Conservation (phyloP, 139 green algal species). For the Edaphochlamys debaryana region DNA sequence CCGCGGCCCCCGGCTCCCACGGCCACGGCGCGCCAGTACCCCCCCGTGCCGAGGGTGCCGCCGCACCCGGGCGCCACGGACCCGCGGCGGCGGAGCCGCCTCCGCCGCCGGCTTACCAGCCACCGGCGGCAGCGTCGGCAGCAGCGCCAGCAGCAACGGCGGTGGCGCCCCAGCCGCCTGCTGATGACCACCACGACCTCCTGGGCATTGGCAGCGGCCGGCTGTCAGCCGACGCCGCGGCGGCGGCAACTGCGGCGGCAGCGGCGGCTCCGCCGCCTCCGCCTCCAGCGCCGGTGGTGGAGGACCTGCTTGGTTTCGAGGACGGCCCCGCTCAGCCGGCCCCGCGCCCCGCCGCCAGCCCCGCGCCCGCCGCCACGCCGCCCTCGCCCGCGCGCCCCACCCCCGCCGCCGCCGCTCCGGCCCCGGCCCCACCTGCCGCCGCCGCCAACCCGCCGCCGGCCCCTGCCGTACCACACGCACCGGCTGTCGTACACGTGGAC, state of each 20-base stretch:
- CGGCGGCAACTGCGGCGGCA: no score
- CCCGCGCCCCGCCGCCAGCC: no score
- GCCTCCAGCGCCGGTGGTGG: not conserved
- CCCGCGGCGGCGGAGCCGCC: not conserved
- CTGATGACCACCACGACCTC: not conserved
- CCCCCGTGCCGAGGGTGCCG: not conserved
- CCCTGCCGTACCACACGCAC: not conserved
- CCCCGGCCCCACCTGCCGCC: not conserved
- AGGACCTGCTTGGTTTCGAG: conserved; percentile 50
- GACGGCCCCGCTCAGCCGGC: not conserved
- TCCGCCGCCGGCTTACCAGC: not conserved
- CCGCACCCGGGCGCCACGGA: not conserved
- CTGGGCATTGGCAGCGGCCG: not conserved
- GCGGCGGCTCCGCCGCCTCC: not conserved
- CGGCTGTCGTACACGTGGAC: conserved; percentile 17
- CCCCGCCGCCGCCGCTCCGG: not conserved
- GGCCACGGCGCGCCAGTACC: not conserved
- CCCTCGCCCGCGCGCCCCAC: no score
- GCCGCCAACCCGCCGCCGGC: not conserved
- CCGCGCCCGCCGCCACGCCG: no score
- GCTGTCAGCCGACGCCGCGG: not conserved
- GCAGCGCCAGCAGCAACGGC: not conserved
- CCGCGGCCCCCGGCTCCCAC: not conserved
- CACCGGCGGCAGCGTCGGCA: not conserved
- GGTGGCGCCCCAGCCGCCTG: no score